Evolutionary conservation across 2,329 filamentous ascomycete genomes (phyloP).

Genomic region (Aspergillus quadrilineatus): DNA sequence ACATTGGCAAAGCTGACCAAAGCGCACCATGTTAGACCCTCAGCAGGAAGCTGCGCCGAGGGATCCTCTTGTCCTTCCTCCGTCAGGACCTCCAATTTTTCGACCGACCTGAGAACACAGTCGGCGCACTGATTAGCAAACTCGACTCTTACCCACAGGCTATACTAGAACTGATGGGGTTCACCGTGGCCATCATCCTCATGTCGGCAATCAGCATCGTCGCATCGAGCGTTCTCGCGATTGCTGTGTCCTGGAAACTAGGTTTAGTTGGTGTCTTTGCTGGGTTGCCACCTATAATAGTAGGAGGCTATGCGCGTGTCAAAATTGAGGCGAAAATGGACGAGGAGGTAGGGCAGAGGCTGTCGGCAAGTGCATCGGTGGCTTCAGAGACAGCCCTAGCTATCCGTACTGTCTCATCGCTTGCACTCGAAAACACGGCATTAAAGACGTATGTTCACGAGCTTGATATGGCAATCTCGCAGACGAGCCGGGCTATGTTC

Average conservation of each 20-base stretch:
- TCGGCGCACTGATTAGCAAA: slow-evolving; percentile 28
- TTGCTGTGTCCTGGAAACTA: slow-evolving; percentile 53
- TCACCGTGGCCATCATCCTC: slow-evolving; percentile 51
- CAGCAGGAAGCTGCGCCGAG: slow-evolving; percentile 19
- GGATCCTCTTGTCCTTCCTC: slow-evolving; percentile 27
- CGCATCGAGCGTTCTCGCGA: slow-evolving; percentile 47
- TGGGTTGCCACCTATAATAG: slow-evolving; percentile 47
- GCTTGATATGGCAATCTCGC: slow-evolving; percentile 21
- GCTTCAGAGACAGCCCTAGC: slow-evolving; percentile 49
- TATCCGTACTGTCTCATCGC: slow-evolving; percentile 50
- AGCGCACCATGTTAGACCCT: slow-evolving; percentile 16
- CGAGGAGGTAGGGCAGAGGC: slow-evolving; percentile 24
- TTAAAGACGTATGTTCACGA: slow-evolving; percentile 26
- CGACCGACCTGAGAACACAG: slow-evolving; percentile 31
- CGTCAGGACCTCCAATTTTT: slow-evolving; percentile 34
- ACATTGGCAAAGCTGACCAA: neutral
- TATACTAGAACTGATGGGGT: slow-evolving; percentile 47
- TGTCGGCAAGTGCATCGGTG: slow-evolving; percentile 44
- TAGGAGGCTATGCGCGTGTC: slow-evolving; percentile 50
- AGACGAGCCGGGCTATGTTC: slow-evolving; percentile 22
- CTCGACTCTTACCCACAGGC: slow-evolving; percentile 38
- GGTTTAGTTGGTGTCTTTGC: slow-evolving; percentile 50
- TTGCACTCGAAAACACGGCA: slow-evolving; percentile 47
- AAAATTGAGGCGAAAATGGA: slow-evolving; percentile 42
- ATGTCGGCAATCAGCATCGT: slow-evolving; percentile 49